phyloP scores from a whole-genome alignment of 2,329 filamentous ascomycete genomes.

The Pestalotiopsis fici region DNA sequence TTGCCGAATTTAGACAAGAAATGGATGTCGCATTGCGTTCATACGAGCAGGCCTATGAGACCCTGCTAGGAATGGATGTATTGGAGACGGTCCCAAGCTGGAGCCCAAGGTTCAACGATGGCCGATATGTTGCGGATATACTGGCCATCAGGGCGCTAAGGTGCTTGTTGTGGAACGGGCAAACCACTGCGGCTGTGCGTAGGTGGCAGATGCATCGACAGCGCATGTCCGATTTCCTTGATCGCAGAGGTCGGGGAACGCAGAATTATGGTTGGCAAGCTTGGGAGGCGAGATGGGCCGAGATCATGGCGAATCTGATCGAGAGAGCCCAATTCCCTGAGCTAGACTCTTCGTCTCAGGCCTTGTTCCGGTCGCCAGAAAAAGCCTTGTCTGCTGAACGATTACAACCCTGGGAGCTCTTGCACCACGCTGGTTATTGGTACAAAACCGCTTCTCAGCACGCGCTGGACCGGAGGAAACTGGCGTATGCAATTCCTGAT shows the following conservation, averaged over 20 bases:
- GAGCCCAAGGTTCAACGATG: slow-evolving; percentile 89
- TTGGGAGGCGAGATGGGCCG: slow-evolving; percentile 79
- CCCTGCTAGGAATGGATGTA: slow-evolving; percentile 77
- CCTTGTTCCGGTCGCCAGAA: slow-evolving; percentile 57
- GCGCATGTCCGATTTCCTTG: slow-evolving; percentile 74
- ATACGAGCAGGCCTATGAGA: slow-evolving; percentile 85
- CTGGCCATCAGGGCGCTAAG: slow-evolving; percentile 80
- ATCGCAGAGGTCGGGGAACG: slow-evolving; percentile 81
- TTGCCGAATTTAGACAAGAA: slow-evolving; percentile 91
- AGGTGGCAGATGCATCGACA: slow-evolving; percentile 79
- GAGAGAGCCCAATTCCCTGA: slow-evolving; percentile 54
- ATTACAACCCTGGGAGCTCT: slow-evolving; percentile 61
- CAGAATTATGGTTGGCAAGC: slow-evolving; percentile 92
- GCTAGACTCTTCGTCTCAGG: slow-evolving; percentile 42
- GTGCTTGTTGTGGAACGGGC: slow-evolving; percentile 77
- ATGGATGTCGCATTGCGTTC: slow-evolving; percentile 84
- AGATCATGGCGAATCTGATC: slow-evolving; percentile 62
- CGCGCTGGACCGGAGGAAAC: slow-evolving; percentile 49
- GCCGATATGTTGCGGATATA: slow-evolving; percentile 81
- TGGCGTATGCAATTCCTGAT: slow-evolving; percentile 59
- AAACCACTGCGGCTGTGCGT: slow-evolving; percentile 77
- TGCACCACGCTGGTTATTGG: slow-evolving; percentile 71
- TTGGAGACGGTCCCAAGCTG: slow-evolving; percentile 88
- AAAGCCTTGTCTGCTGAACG: slow-evolving; percentile 60
- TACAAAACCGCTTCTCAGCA: slow-evolving; percentile 63